phyloP scores from a whole-genome alignment of 208 protist genomes.

The Trypanosomatidae sp. region DNA sequence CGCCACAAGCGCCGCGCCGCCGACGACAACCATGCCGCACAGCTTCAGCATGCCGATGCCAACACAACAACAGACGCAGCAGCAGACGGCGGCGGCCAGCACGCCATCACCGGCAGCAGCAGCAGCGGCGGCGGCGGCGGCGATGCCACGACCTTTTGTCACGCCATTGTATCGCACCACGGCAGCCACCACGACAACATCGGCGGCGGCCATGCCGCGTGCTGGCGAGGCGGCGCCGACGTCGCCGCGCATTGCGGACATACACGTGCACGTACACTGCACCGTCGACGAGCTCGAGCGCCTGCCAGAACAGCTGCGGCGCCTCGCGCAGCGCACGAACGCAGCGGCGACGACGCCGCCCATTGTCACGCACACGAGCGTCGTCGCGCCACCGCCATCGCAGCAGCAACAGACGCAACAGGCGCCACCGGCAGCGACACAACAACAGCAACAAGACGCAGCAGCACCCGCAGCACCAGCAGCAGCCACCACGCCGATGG shows the following conservation, averaged over 20 bases:
- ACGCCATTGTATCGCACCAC: no score
- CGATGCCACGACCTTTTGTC: not conserved
- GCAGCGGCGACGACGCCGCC: not conserved
- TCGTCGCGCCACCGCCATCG: not conserved
- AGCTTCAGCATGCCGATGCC: not conserved
- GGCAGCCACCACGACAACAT: no score
- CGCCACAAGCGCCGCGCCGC: not conserved
- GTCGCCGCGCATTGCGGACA: conserved; percentile 4
- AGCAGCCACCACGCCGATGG: no score
- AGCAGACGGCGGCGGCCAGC: not conserved
- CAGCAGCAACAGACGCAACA: not conserved
- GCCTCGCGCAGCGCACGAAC: conserved; percentile 14
- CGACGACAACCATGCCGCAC: not conserved
- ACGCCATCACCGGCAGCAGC: not conserved
- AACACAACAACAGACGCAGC: not conserved
- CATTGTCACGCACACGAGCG: not conserved
- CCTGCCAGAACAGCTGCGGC: conserved; percentile 33
- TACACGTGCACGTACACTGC: conserved; percentile 73
- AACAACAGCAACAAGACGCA: not conserved
- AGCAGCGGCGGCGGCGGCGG: not conserved
- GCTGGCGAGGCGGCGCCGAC: conserved; percentile 2
- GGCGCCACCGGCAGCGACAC: not conserved
- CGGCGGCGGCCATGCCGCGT: no score
- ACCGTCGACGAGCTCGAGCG: conserved; percentile 39
- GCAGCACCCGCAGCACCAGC: not conserved